phyloP scores from a whole-genome alignment of 2,329 filamentous ascomycete genomes.

The Plectosphaerella sp. region DNA sequence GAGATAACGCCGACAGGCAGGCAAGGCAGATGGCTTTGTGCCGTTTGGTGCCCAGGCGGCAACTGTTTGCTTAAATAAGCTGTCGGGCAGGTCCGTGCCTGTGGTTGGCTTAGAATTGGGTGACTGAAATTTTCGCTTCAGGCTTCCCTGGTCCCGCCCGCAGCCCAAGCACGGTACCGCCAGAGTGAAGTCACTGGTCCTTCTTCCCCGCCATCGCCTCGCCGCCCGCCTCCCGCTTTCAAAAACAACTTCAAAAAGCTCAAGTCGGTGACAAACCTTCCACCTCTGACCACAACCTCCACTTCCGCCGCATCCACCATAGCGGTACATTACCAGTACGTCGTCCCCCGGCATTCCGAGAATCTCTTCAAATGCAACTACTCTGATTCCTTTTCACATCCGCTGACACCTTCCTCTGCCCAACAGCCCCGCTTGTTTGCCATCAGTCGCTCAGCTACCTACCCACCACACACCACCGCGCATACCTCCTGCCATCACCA shows the following conservation, averaged over 20 bases:
- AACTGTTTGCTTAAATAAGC: no score
- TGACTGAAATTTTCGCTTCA: slow-evolving; percentile 40
- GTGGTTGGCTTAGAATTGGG: slow-evolving; percentile 10
- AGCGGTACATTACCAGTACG: slow-evolving; percentile 1
- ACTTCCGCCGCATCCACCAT: slow-evolving; percentile 6
- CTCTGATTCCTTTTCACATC: slow-evolving; percentile 39
- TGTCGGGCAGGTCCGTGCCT: background rate
- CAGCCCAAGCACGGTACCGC: slow-evolving; percentile 11
- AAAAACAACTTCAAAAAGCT: slow-evolving; percentile 29
- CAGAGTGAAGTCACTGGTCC: slow-evolving; percentile 1
- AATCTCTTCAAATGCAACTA: slow-evolving; percentile 4
- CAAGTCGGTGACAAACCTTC: slow-evolving; percentile 27
- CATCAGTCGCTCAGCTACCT: slow-evolving; percentile 13
- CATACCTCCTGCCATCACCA: slow-evolving; percentile 33
- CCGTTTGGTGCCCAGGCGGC: no score
- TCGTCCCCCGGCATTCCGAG: slow-evolving; percentile 5
- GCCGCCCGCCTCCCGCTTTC: slow-evolving; percentile 30
- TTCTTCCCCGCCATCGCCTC: slow-evolving; percentile 12
- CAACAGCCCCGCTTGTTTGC: slow-evolving; percentile 40
- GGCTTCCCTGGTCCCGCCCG: slow-evolving; percentile 23
- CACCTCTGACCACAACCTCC: slow-evolving; percentile 23
- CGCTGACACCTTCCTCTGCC: slow-evolving; percentile 4
- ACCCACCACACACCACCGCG: slow-evolving; percentile 25
- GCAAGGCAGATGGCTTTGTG: no score
- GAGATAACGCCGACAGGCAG: no score